These are phyloP conservation scores for Phytophthora capsici DNA, from an alignment of 352 stramenopile species.

Conservation along the genomic window DNA sequence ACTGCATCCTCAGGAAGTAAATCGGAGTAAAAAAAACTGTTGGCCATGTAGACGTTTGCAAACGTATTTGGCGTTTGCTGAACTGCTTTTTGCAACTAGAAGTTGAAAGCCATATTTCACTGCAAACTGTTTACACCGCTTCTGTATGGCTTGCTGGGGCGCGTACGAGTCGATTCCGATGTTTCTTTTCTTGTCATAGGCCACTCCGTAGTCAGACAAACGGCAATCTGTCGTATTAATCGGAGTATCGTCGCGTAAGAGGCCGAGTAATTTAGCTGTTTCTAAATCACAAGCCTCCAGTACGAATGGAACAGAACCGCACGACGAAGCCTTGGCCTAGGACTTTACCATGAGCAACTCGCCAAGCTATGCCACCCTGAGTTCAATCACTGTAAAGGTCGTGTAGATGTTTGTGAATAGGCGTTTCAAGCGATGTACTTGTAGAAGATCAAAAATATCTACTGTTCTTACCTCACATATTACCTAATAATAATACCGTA, in stretches of 20 bases:
- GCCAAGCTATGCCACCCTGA: too few relatives aligned
- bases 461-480: too few relatives aligned
- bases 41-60: conserved; percentile 19
- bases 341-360: too few relatives aligned
- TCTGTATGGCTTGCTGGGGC: neutral
- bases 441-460: too few relatives aligned
- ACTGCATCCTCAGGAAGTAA: neutral
- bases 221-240: neutral
- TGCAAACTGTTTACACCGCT: neutral
- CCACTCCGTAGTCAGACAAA: neutral
- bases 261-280: neutral
- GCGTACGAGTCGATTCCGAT: neutral
- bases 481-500: too few relatives aligned
- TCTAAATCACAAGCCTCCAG: neutral
- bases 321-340: neutral
- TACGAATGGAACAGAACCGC: neutral
- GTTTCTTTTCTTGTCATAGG: neutral
- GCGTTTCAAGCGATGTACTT: too few relatives aligned
- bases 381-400: too few relatives aligned
- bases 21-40: conserved; percentile 11
- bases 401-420: too few relatives aligned
- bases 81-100: neutral
- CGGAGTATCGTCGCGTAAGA: neutral
- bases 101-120: neutral
- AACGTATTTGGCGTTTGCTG: neutral